Percentiles rank a stretch among this genome's conserved stretches.
Evolutionary conservation across 2,329 filamentous ascomycete species (phyloP).

Genomic region (Aspergillus cejpii): DNA sequence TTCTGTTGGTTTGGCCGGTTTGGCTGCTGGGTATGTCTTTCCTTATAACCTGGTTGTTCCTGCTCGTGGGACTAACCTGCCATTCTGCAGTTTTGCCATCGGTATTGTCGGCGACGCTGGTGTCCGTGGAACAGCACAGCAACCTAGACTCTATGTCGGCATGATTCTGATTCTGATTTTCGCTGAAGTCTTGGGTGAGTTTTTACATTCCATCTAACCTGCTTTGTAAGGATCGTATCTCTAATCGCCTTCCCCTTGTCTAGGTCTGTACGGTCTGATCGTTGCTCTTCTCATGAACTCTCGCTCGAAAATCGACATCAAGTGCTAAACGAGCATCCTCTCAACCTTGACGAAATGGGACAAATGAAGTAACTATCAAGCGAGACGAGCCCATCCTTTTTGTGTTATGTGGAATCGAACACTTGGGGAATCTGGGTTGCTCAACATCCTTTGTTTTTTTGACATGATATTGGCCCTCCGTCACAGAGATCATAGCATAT

Average conservation of each 20-base stretch:
- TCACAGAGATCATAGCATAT: background rate
- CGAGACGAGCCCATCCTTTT: slow-evolving; percentile 2
- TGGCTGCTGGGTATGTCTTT: slow-evolving; percentile 58
- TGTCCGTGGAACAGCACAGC: slow-evolving; percentile 48
- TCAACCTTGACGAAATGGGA: slow-evolving; percentile 8
- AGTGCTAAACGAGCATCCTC: slow-evolving; percentile 46
- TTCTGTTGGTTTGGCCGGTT: slow-evolving; percentile 71
- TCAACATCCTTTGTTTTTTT: slow-evolving; percentile 1
- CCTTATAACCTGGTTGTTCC: background rate
- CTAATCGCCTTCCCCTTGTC: background rate
- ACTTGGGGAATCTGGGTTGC: background rate
- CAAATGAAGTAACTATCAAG: slow-evolving; percentile 11
- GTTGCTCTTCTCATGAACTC: slow-evolving; percentile 99
- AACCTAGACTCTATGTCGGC: slow-evolving; percentile 71
- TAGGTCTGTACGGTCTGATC: slow-evolving; percentile 97
- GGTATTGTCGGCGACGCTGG: slow-evolving; percentile 65
- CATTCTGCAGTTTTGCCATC: slow-evolving; percentile 61
- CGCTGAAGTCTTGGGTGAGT: slow-evolving; percentile 91
- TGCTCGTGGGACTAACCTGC: slow-evolving; percentile 12
- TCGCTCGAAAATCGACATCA: slow-evolving; percentile 61
- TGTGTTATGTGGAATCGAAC: slow-evolving; percentile 7
- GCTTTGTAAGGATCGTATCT: background rate
- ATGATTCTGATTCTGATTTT: slow-evolving; percentile 99
- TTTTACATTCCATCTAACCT: background rate
- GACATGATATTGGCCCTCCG: slow-evolving; percentile 3